Evolutionary conservation across 1,284 basidiomycete genomes (phyloP).

Genomic region (Rhodofomes roseus): DNA sequence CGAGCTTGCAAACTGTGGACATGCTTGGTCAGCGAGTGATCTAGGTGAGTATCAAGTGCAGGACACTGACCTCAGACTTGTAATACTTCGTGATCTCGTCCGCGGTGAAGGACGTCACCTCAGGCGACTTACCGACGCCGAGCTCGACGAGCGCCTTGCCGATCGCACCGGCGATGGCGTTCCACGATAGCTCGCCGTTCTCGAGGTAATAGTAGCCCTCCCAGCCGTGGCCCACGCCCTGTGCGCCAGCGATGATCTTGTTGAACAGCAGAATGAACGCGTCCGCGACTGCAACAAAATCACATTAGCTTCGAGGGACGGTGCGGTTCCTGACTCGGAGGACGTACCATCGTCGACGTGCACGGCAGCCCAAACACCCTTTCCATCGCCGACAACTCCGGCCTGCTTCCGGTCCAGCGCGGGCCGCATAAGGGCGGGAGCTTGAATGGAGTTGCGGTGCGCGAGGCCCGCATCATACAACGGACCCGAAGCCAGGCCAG

Average conservation of each 20-base stretch:
- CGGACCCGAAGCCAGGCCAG: conserved; percentile 40
- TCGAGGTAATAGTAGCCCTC: conserved; percentile 46
- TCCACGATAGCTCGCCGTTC: conserved; percentile 38
- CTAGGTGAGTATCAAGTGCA: conserved; percentile 14
- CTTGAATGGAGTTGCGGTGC: conserved; percentile 41
- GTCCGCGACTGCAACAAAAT: conserved; percentile 15
- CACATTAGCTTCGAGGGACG: no score
- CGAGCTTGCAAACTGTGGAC: no score
- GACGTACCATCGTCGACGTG: conserved; percentile 41
- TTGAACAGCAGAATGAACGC: conserved; percentile 20
- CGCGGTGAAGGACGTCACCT: conserved; percentile 26
- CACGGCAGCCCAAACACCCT: conserved; percentile 42
- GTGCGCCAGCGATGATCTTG: conserved; percentile 4
- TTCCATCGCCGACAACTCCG: conserved; percentile 28
- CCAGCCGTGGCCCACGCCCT: conserved; percentile 32
- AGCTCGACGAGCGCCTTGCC: conserved; percentile 30
- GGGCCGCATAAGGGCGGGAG: conserved; percentile 37
- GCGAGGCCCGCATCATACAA: conserved; percentile 44
- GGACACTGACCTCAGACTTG: conserved; percentile 1
- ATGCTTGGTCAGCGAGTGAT: conserved; percentile 19
- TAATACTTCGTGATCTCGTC: conserved; percentile 30
- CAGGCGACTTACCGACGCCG: conserved; percentile 18
- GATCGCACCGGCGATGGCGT: conserved; percentile 34
- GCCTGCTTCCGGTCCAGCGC: conserved; percentile 27
- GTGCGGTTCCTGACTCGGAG: background rate